Evolutionary conservation across 192 early-diverging fungal species (phyloP).

Genomic region (Chytriomyces confervae): DNA sequence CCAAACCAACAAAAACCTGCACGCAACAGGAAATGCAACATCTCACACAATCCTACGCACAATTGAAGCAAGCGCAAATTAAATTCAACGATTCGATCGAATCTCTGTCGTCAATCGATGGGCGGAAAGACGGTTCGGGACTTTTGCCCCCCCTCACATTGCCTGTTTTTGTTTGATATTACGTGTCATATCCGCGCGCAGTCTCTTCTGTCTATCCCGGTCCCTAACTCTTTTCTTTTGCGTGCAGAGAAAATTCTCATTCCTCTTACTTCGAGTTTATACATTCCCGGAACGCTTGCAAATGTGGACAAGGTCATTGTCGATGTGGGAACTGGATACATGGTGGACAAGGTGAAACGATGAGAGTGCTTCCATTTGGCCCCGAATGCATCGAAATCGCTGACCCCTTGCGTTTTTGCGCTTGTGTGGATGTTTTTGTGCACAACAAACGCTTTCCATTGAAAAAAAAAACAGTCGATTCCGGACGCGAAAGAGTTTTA

Average conservation of each 20-base stretch:
- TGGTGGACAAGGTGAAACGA: constrained; percentile 81
- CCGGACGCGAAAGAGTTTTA: constrained; percentile 86
- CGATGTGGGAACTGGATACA: constrained; percentile 97
- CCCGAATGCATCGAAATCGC: background rate
- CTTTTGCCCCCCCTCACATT: background rate
- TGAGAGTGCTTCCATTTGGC: constrained; percentile 11
- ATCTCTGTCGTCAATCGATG: constrained; percentile 66
- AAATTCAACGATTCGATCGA: constrained; percentile 86
- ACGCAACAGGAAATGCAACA: constrained; percentile 77
- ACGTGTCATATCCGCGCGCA: background rate
- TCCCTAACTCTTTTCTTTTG: too few species aligned
- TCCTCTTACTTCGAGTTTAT: constrained; percentile 79
- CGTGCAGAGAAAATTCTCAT: constrained; percentile 71
- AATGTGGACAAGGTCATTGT: constrained; percentile 87
- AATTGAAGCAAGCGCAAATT: constrained; percentile 85
- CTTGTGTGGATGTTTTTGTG: background rate
- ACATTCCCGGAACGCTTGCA: constrained; percentile 87
- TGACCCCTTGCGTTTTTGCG: background rate
- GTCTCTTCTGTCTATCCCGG: background rate
- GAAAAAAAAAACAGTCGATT: constrained; percentile 53
- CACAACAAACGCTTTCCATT: background rate
- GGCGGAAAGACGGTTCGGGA: constrained; percentile 54
- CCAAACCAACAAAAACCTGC: background rate
- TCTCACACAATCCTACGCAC: constrained; percentile 81
- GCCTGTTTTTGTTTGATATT: background rate